A percentile compares a stretch with the other conserved stretches of the same genome.
Conservation (phyloP, 805 yeast genomes). For the Metschnikowia reukaufii region DNA sequence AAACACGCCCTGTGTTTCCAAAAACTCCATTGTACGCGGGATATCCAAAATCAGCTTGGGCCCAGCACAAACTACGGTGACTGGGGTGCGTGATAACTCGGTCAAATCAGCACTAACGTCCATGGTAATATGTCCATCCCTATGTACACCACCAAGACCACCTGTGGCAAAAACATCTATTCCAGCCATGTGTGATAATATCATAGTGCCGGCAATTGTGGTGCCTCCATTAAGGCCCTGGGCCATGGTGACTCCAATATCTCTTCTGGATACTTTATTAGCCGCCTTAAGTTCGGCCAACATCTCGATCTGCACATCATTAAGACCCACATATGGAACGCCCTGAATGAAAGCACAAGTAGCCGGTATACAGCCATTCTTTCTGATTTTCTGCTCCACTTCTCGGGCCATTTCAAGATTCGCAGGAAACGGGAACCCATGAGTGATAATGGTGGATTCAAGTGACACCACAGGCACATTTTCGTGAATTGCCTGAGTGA, state of each 20-base stretch:
- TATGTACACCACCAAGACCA: slow-evolving; percentile 89
- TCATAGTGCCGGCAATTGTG: slow-evolving; percentile 87
- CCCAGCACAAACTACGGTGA: slow-evolving; percentile 90
- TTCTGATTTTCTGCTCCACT: slow-evolving; percentile 63
- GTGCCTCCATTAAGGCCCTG: slow-evolving; percentile 75
- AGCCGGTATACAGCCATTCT: slow-evolving; percentile 74
- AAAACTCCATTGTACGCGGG: slow-evolving; percentile 74
- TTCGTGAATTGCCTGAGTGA: slow-evolving; percentile 57
- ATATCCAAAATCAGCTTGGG: slow-evolving; percentile 86
- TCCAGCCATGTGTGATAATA: slow-evolving; percentile 70
- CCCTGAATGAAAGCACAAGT: slow-evolving; percentile 80
- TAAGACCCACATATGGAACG: slow-evolving; percentile 66
- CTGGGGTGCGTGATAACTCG: slow-evolving; percentile 78
- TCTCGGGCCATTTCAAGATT: slow-evolving; percentile 69
- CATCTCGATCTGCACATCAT: slow-evolving; percentile 44
- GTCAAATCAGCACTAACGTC: slow-evolving; percentile 87
- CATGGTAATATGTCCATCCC: slow-evolving; percentile 71
- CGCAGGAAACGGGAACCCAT: slow-evolving; percentile 81
- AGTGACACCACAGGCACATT: slow-evolving; percentile 72
- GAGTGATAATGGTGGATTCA: slow-evolving; percentile 86
- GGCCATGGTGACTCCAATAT: slow-evolving; percentile 71
- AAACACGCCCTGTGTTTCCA: slow-evolving; percentile 89
- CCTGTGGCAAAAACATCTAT: slow-evolving; percentile 89
- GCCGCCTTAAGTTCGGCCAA: slow-evolving; percentile 46
- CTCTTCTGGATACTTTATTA: slow-evolving; percentile 76